Conservation (phyloP, 2,329 filamentous ascomycete genomes). For the Huntiella omanensis region DNA sequence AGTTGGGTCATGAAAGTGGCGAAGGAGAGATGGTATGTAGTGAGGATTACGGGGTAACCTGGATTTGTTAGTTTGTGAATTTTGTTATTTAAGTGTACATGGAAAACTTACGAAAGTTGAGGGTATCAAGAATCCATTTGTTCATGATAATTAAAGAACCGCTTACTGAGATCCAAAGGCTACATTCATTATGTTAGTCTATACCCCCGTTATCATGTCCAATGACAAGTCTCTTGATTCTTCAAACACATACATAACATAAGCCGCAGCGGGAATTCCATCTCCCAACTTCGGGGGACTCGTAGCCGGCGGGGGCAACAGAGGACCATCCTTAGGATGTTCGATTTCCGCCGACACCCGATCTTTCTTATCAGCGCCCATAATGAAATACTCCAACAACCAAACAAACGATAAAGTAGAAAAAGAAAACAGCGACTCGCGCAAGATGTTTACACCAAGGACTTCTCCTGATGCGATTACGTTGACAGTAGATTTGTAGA, state of each 20-base stretch:
- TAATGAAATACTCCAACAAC: constrained; percentile 11
- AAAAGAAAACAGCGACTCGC: no score
- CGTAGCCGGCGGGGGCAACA: constrained; percentile 49
- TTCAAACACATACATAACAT: constrained; percentile 43
- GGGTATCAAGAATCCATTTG: constrained; percentile 87
- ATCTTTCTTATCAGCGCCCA: constrained; percentile 53
- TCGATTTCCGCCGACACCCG: constrained; percentile 63
- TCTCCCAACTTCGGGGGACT: constrained; percentile 52
- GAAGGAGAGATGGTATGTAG: constrained; percentile 89
- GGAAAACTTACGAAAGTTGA: constrained; percentile 43
- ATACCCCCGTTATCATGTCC: no score
- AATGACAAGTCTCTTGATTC: no score
- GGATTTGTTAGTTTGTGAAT: constrained; percentile 17
- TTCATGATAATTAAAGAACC: constrained; percentile 97
- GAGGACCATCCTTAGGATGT: constrained; percentile 26
- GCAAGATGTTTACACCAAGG: no score
- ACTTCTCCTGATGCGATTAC: no score
- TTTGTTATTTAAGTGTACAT: neutral
- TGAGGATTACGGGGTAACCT: constrained; percentile 65
- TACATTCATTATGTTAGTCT: neutral
- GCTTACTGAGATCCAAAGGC: constrained; percentile 68
- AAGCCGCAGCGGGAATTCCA: constrained; percentile 62
- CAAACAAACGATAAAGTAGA: no score
- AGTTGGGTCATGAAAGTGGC: constrained; percentile 89
- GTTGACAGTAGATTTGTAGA: no score